Evolutionary conservation across 2,329 filamentous ascomycete species (phyloP), one percentile per base, ranked within the genome.

Genomic region (Aspergillus japonicus): DNA sequence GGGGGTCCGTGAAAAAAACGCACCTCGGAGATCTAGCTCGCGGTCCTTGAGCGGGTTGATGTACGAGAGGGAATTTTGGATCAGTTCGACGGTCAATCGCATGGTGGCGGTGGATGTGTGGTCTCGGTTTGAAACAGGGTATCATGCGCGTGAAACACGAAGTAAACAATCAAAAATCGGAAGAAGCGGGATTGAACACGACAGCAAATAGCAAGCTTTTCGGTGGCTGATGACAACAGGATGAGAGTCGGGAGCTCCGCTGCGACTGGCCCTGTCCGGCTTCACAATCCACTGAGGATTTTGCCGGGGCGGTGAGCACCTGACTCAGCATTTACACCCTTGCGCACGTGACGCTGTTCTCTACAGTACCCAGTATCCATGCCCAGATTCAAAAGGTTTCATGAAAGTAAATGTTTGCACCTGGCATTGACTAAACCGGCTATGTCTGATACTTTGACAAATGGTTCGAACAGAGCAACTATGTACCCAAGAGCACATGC

Each of bases 11-110:
- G 24, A 66, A 54, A 66, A 59, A 56, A 65, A 87, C 92, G 87
- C 90, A 98, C 95, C 95, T 96, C 95, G 89, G 73, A 99, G 91
- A 84, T 98, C 93, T 78, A 99, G 87, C 86, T 99, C 95, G 79
- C 95, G 92, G 85, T 99, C 95, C 82, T 95, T 96, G 78, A 99
- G 86, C 77, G 94, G 93, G 81, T 98, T 99, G 80, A 98, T 90
- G 85, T 97, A 99, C 77, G 94, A 97, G 69, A 96, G 89, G 75
- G 95, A 96, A 78, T 87, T 88, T 79, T 92, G 87, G 81, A 99
- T 96, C 73, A 98, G 88, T 78, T 98, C 95, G 69, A 91, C 89
- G 65, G 94, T 97, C 81, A 99, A 88, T 84, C 94, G 89, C 95
- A 99, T 98, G 51, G 65, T 81, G 74, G 71, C 62, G 67, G 66